These are phyloP conservation scores for Kandelia obovata DNA, from an alignment of 345 rosid genomes.

Conservation along the genomic window DNA sequence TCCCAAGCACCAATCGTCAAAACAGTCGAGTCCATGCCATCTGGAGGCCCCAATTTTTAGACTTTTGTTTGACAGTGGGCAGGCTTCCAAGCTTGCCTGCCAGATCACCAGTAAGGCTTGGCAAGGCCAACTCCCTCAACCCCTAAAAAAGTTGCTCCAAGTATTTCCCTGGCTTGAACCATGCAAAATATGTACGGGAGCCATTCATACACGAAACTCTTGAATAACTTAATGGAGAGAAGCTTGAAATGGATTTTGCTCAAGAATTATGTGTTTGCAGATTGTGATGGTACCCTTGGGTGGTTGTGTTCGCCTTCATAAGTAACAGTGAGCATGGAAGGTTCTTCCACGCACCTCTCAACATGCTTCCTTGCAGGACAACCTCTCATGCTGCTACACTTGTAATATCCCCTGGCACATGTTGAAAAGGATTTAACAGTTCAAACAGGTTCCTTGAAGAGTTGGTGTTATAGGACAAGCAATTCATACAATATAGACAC, in stretches of 20 bases:
- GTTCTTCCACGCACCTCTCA: constrained; percentile 88
- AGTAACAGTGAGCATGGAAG: constrained; percentile 84
- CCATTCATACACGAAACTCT: constrained; percentile 14
- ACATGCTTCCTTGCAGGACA: constrained; percentile 99
- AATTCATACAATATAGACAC: not conserved
- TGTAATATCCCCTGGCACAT: constrained; percentile 87
- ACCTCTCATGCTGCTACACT: constrained; percentile 97
- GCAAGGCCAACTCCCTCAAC: constrained; percentile 27
- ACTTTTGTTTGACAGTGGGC: constrained; percentile 21
- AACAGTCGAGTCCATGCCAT: constrained; percentile 32
- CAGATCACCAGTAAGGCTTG: constrained; percentile 14
- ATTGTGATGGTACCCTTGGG: constrained; percentile 59
- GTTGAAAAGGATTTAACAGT: constrained; percentile 1
- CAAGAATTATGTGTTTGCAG: constrained; percentile 48
- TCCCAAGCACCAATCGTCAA: constrained; percentile 20
- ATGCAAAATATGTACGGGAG: constrained; percentile 58
- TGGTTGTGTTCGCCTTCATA: constrained; percentile 98
- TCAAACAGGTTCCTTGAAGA: not conserved
- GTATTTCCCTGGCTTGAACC: constrained; percentile 35
- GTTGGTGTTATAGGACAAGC: not conserved
- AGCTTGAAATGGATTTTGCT: constrained; percentile 14
- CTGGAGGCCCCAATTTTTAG: constrained; percentile 31
- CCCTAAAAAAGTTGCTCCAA: constrained; percentile 23
- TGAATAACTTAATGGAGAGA: constrained; percentile 13
- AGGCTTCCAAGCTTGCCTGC: constrained; percentile 11